Evolutionary conservation across 2,329 filamentous ascomycete species (phyloP).

Genomic region (Penicillium sp.): DNA sequence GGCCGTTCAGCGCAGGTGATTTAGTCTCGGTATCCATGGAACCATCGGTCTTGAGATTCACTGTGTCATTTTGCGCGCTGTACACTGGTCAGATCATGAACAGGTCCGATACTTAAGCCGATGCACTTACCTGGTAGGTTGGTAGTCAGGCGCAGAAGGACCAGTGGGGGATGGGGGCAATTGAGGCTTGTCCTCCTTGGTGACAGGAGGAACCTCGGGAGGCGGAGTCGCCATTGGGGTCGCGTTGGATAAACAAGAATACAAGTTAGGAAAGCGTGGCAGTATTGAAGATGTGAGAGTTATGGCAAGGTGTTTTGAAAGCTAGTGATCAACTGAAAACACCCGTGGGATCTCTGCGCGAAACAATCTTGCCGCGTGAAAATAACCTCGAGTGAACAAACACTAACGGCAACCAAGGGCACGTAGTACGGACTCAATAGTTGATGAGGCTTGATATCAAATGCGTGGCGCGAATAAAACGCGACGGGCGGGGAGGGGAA

Average conservation of each 20-base stretch:
- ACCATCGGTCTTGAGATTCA: slow-evolving; percentile 18
- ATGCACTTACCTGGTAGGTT: slow-evolving; percentile 29
- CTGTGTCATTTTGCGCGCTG: slow-evolving; percentile 22
- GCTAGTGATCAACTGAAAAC: slow-evolving; percentile 27
- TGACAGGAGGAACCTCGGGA: slow-evolving; percentile 36
- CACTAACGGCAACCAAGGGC: slow-evolving; percentile 3
- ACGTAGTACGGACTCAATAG: background rate
- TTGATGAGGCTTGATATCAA: slow-evolving; percentile 21
- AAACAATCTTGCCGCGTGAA: slow-evolving; percentile 15
- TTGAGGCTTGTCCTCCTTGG: slow-evolving; percentile 43
- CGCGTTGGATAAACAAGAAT: slow-evolving; percentile 17
- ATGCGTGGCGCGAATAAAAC: slow-evolving; percentile 16
- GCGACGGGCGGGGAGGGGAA: slow-evolving; percentile 5
- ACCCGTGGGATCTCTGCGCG: slow-evolving; percentile 11
- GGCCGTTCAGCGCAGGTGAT: slow-evolving; percentile 29
- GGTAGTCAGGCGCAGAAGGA: slow-evolving; percentile 26
- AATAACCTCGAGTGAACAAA: slow-evolving; percentile 23
- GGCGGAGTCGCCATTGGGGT: slow-evolving; percentile 43
- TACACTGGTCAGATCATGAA: slow-evolving; percentile 7
- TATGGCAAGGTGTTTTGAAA: slow-evolving; percentile 20
- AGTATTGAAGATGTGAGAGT: slow-evolving; percentile 15
- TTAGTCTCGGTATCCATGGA: slow-evolving; percentile 15
- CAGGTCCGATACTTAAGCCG: background rate
- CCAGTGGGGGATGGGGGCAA: slow-evolving; percentile 36
- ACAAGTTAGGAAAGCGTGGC: slow-evolving; percentile 14